A percentile compares a stretch with the other conserved stretches of the same genome.
These are phyloP conservation scores for Lactifluus subvellereus DNA, from an alignment of 768 basidiomycete genomes.

Conservation along the genomic window DNA sequence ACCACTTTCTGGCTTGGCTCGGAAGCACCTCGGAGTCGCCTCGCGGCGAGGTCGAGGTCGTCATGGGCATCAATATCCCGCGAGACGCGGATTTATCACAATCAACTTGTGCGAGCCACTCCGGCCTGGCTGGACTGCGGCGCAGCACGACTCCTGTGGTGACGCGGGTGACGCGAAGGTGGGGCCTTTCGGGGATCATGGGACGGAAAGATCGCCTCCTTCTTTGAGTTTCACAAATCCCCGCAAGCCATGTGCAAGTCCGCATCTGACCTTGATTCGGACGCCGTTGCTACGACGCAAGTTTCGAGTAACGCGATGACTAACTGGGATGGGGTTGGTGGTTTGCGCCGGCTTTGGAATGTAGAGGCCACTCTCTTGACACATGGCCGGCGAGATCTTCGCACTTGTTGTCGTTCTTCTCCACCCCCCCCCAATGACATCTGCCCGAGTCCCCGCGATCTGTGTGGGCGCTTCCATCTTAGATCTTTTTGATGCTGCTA, in stretches of 20 bases:
- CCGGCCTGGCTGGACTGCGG: too few species aligned
- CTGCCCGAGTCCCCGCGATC: conserved; percentile 7
- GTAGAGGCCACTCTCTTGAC: neutral
- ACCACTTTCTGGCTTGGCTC: neutral
- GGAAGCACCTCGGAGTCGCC: neutral
- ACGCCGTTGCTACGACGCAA: neutral
- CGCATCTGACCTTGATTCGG: neutral
- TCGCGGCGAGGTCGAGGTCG: neutral
- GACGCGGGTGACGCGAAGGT: neutral
- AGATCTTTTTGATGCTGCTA: neutral
- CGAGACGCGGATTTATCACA: too few species aligned
- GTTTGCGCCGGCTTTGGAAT: conserved; percentile 1
- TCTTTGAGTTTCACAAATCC: neutral
- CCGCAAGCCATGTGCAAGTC: neutral
- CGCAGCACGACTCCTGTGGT: neutral
- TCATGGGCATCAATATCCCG: too few species aligned
- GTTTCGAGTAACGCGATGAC: neutral
- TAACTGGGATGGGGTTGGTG: neutral
- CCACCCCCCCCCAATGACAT: neutral
- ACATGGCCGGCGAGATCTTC: conserved; percentile 4
- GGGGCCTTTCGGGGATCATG: neutral
- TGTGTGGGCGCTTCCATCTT: conserved; percentile 12
- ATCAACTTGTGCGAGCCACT: neutral
- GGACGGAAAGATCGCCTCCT: neutral
- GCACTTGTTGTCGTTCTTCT: neutral